Conservation (phyloP, 1,284 basidiomycete species). For the Farysia itapuensis region DNA sequence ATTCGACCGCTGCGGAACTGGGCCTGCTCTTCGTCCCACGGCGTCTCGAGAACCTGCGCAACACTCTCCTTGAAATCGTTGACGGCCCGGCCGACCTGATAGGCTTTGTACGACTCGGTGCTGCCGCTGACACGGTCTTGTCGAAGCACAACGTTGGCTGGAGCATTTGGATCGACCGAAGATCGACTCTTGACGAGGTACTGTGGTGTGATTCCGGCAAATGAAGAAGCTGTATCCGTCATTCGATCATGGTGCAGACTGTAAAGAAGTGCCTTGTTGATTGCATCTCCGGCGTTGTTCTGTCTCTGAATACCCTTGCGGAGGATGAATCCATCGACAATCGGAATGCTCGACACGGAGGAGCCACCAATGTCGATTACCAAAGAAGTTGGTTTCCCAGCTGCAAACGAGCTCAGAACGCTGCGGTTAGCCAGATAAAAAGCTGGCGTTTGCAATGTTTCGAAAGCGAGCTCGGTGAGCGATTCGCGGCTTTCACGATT, state of each 20-base stretch:
- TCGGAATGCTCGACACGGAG: conserved; percentile 85
- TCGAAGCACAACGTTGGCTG: conserved; percentile 63
- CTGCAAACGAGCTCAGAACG: conserved; percentile 95
- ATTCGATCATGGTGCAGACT: conserved; percentile 38
- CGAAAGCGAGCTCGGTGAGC: conserved; percentile 95
- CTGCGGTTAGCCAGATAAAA: conserved; percentile 96
- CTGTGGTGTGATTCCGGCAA: conserved; percentile 63
- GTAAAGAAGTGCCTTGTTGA: conserved; percentile 32
- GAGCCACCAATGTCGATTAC: conserved; percentile 91
- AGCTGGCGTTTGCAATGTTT: conserved; percentile 89
- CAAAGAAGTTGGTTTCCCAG: conserved; percentile 91
- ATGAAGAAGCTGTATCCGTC: conserved; percentile 5
- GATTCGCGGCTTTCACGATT: conserved; percentile 82
- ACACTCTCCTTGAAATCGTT: conserved; percentile 92
- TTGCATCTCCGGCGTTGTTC: conserved; percentile 48
- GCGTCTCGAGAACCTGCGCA: conserved; percentile 77
- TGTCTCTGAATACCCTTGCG: conserved; percentile 73
- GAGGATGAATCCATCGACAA: conserved; percentile 96
- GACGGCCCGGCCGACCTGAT: conserved; percentile 81
- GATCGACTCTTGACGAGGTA: conserved; percentile 82
- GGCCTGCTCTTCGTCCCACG: conserved; percentile 78
- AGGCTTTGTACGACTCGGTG: conserved; percentile 76
- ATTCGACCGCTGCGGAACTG: conserved; percentile 46
- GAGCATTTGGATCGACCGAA: conserved; percentile 68
- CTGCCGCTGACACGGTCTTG: conserved; percentile 60